These are phyloP conservation scores for Trametes hirsuta DNA, from an alignment of 1,284 basidiomycete species.

Conservation along the genomic window DNA sequence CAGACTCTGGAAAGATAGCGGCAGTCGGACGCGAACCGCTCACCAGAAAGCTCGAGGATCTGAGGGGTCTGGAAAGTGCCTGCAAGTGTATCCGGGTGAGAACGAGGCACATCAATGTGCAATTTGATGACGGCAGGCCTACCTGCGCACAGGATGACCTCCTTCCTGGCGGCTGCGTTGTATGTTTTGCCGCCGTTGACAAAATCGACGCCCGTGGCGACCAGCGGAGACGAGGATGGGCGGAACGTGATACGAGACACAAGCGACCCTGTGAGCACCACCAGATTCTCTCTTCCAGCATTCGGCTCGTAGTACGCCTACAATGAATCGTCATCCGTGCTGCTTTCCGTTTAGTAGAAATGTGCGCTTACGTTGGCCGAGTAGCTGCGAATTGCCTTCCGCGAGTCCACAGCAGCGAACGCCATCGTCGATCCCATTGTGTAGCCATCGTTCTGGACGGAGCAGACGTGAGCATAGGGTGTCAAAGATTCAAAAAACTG, in stretches of 20 bases:
- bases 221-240: not conserved
- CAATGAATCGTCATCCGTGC: not conserved
- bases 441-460: slow-evolving; percentile 8
- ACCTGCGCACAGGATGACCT: slow-evolving; percentile 33
- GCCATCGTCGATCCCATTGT: slow-evolving; percentile 9
- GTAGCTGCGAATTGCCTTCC: slow-evolving; percentile 11
- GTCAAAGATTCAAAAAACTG: too few relatives aligned
- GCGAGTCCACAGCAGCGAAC: slow-evolving; percentile 7
- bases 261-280: slow-evolving; percentile 21
- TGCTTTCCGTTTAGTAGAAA: too few relatives aligned
- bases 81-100: not conserved
- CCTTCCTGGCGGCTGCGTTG: slow-evolving; percentile 25
- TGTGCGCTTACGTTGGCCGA: slow-evolving; percentile 5
- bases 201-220: slow-evolving; percentile 57
- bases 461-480: too few relatives aligned
- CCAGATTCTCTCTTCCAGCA: slow-evolving; percentile 9
- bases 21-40: slow-evolving; percentile 22
- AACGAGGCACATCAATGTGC: too few relatives aligned
- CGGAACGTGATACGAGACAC: slow-evolving; percentile 17
- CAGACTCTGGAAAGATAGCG: not conserved
- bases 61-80: slow-evolving; percentile 37
- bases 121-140: not conserved
- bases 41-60: slow-evolving; percentile 45
- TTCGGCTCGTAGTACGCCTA: slow-evolving; percentile 15
- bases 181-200: slow-evolving; percentile 19